Percentiles rank a stretch among this genome's conserved stretches.
These are phyloP conservation scores for Cladosporium phlei DNA, from an alignment of 2,329 filamentous ascomycete genomes.

Conservation along the genomic window DNA sequence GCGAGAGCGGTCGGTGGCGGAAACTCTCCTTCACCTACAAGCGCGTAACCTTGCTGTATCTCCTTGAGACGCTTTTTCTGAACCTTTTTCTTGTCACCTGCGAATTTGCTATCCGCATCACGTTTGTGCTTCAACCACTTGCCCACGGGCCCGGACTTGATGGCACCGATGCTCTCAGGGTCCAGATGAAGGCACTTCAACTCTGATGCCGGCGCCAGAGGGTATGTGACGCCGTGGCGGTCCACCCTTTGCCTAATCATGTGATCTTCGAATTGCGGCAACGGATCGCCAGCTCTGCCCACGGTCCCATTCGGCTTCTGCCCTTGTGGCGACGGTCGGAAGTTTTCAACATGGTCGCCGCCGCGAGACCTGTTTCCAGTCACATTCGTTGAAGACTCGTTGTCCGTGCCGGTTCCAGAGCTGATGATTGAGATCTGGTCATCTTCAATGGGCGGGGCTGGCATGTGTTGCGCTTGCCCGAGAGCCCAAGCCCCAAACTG, in stretches of 20 bases:
- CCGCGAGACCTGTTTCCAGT: conserved; percentile 15
- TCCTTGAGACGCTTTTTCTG: conserved; percentile 71
- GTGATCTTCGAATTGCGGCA: conserved; percentile 73
- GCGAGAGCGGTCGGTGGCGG: conserved; percentile 76
- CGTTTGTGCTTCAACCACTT: conserved; percentile 77
- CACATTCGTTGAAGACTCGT: conserved; percentile 17
- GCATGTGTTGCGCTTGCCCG: conserved; percentile 71
- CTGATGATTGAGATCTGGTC: conserved; percentile 73
- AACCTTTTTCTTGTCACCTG: conserved; percentile 63
- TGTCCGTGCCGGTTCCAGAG: conserved; percentile 39
- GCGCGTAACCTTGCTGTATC: conserved; percentile 64
- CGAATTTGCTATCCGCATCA: conserved; percentile 69
- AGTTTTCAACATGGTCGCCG: conserved; percentile 10
- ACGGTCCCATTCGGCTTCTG: conserved; percentile 44
- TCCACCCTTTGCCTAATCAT: conserved; percentile 92
- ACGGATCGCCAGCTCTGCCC: conserved; percentile 78
- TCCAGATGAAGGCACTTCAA: conserved; percentile 63
- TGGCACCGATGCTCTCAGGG: conserved; percentile 64
- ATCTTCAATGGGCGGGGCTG: conserved; percentile 77
- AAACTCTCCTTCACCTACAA: conserved; percentile 64
- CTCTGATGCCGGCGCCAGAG: conserved; percentile 59
- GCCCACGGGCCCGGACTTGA: conserved; percentile 72
- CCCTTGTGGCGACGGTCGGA: conserved; percentile 17
- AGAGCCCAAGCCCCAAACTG: conserved; percentile 93
- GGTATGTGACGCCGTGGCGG: conserved; percentile 67